Conservation (phyloP, 2,329 filamentous ascomycete species). For the Colletotrichum liriopes region DNA sequence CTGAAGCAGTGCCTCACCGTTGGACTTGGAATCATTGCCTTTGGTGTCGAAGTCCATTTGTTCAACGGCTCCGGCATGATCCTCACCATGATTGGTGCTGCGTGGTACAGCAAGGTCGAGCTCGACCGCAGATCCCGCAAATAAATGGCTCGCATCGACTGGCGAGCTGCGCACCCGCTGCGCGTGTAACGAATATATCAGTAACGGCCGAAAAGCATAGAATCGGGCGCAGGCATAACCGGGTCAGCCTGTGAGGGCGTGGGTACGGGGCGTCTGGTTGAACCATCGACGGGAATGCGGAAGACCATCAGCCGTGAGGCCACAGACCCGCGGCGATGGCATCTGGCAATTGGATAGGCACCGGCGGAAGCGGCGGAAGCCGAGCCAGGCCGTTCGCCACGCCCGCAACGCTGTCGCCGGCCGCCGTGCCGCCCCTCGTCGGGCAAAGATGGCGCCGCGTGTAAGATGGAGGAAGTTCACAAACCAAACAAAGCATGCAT, state of each 20-base stretch:
- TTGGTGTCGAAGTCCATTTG: constrained; percentile 65
- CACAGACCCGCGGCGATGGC: background rate
- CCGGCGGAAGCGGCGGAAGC: constrained; percentile 11
- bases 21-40: constrained; percentile 67
- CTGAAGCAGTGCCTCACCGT: constrained; percentile 73
- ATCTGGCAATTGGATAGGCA: constrained; percentile 2
- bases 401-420: background rate
- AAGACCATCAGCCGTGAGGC: background rate
- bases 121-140: constrained; percentile 61
- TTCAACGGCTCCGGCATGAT: constrained; percentile 71
- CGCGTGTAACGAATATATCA: constrained; percentile 42
- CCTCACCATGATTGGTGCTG: constrained; percentile 69
- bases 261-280: constrained; percentile 27
- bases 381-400: constrained; percentile 8
- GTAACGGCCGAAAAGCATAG: constrained; percentile 40
- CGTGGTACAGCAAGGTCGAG: constrained; percentile 72
- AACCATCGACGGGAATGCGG: constrained; percentile 2
- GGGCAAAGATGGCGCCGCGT: constrained; percentile 10
- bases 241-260: constrained; percentile 11
- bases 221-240: constrained; percentile 30
- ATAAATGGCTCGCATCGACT: constrained; percentile 16
- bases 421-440: background rate
- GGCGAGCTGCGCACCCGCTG: constrained; percentile 14
- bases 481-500: constrained; percentile 29
- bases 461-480: constrained; percentile 32